Evolutionary conservation across 2,329 filamentous ascomycete species (phyloP).

Genomic region (Nothomitra cinnamomea): DNA sequence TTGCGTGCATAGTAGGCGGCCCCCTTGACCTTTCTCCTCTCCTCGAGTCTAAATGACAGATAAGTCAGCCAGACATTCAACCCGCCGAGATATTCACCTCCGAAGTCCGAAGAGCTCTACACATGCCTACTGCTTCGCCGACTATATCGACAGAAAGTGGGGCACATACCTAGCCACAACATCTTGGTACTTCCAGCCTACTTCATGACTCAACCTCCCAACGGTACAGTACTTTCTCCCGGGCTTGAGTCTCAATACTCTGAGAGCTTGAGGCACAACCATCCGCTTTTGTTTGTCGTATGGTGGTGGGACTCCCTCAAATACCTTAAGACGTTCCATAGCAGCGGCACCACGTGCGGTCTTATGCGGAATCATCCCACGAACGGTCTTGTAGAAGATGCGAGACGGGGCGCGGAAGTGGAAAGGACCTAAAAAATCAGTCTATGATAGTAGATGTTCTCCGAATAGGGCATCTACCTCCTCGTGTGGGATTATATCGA

Average conservation of each 20-base stretch:
- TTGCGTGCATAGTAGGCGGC: conserved; percentile 99
- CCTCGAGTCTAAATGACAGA: conserved; percentile 59
- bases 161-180: conserved; percentile 82
- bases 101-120: conserved; percentile 12
- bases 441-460: not conserved
- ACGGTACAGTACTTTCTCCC: conserved; percentile 99
- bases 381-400: conserved; percentile 99
- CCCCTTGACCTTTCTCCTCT: conserved; percentile 99
- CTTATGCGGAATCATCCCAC: conserved; percentile 99
- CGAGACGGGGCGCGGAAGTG: conserved; percentile 98
- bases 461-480: conserved; percentile 41
- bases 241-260: conserved; percentile 91
- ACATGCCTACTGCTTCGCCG: not conserved
- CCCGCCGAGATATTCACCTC: conserved; percentile 6
- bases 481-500: conserved; percentile 97
- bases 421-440: conserved; percentile 59
- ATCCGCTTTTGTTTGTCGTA: conserved; percentile 99
- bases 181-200: conserved; percentile 99
- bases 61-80: conserved; percentile 11
- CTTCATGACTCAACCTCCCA: conserved; percentile 92
- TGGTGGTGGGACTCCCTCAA: conserved; percentile 96
- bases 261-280: conserved; percentile 95
- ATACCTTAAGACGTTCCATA: conserved; percentile 97
- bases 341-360: conserved; percentile 92
- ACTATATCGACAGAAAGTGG: not conserved